Base-by-base conservation (phyloP, 768 basidiomycete genomes). In the Tylopilus cervinicoccineus region DNA sequence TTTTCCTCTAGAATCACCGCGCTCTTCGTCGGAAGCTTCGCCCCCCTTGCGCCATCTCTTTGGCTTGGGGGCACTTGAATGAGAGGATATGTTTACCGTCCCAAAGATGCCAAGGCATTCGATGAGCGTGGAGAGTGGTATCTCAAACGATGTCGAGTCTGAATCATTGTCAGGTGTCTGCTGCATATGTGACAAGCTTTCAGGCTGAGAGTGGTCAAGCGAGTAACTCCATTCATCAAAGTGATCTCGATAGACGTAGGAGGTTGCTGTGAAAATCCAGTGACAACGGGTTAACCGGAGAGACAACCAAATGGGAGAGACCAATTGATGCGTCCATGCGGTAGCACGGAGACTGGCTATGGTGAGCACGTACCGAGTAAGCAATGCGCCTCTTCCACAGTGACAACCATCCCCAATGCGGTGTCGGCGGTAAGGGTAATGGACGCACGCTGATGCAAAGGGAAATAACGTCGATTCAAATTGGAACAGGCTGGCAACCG, bases 41-140 rank as follows among this genome's bases (percentile, higher is more conserved):
- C 70, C 76, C 38, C 70, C 64, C 43, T 67, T 70, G 46, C 69
- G 72, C 76, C 78, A 80, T 47, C 70, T 73, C 60, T 72, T 80
- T 54, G 69, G 72, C 53, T 74, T 76, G 19, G 58, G 56, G 9
- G 54, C 59, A 40, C 45, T 58, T n/a, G 62, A 50, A 55, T 56
- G 53, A 45, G 58, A 61, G 13, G 69, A 61, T 13, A 70, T 59
- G 29, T 64, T 60, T 27, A 87, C 89, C 11, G 92, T 88, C 24
- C 95, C 94, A 59, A 94, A 97, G 47, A 97, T 85, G 59, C 95
- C 94, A 27, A 99, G 74, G 59, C 90, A 93, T 54, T 96, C 93
- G 51, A 96, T 78, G 43, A 97, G 70, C 4, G 84, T 85, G 62
- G 81, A 79, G 32, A 99, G 78, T 3, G 87, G 86, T 47, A 99